Percentiles rank a stretch among this genome's conserved stretches.
Evolutionary conservation across 2,329 filamentous ascomycete genomes (phyloP).

Genomic region (Hymenoscyphus fraxineus): DNA sequence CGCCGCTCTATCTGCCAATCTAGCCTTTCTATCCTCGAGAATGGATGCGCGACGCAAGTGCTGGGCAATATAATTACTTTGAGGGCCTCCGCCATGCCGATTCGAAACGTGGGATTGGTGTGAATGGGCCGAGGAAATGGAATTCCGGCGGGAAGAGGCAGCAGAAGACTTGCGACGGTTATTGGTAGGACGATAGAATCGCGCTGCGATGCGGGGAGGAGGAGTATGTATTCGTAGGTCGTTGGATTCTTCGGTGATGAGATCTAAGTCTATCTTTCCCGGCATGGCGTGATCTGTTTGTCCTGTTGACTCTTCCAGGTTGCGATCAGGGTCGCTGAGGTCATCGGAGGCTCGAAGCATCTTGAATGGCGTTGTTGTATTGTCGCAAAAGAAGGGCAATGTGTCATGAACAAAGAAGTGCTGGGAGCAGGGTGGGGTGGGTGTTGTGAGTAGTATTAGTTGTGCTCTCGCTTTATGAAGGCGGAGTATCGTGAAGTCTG

Average conservation of each 20-base stretch:
- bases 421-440: constrained; percentile 17
- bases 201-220: constrained; percentile 72
- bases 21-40: constrained; percentile 74
- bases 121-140: constrained; percentile 68
- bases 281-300: constrained; percentile 18
- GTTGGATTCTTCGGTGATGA: constrained; percentile 32
- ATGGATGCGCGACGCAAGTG: constrained; percentile 77
- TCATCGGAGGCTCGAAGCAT: constrained; percentile 33
- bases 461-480: not conserved
- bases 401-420: constrained; percentile 4
- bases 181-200: constrained; percentile 67
- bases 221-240: constrained; percentile 50
- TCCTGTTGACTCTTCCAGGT: constrained; percentile 32
- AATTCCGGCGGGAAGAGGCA: constrained; percentile 75
- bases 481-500: constrained; percentile 3
- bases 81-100: constrained; percentile 49
- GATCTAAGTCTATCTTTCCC: constrained; percentile 28
- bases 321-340: constrained; percentile 35
- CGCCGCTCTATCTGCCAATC: constrained; percentile 73
- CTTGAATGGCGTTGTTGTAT: constrained; percentile 15
- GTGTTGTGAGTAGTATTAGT: constrained; percentile 1
- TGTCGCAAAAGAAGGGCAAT: not conserved
- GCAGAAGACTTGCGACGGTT: constrained; percentile 71
- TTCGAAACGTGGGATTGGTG: constrained; percentile 34
- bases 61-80: constrained; percentile 75